Evolutionary conservation across 2,329 filamentous ascomycete genomes (phyloP).

Genomic region (Pyrenophora seminiperda): DNA sequence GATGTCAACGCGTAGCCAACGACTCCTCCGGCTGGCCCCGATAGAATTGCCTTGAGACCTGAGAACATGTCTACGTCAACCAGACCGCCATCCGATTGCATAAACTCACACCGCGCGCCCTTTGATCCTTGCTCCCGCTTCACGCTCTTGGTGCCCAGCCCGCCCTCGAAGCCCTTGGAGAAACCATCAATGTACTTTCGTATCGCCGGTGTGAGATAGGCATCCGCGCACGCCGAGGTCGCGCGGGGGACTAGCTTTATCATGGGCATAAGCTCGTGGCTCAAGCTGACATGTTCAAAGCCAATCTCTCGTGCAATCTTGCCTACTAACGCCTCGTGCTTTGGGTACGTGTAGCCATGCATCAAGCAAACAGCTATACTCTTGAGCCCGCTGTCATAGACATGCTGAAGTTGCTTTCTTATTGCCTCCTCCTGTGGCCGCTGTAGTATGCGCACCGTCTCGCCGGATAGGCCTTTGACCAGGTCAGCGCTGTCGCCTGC

Average conservation of each 20-base stretch:
- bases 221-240: constrained; percentile 78
- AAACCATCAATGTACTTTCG: constrained; percentile 80
- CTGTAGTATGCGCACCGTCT: constrained; percentile 72
- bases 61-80: constrained; percentile 80
- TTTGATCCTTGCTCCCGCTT: constrained; percentile 67
- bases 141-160: constrained; percentile 76
- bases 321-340: constrained; percentile 80
- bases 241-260: constrained; percentile 79
- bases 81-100: constrained; percentile 81
- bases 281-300: constrained; percentile 80
- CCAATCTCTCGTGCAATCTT: constrained; percentile 78
- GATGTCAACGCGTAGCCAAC: constrained; percentile 92
- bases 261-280: constrained; percentile 84
- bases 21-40: constrained; percentile 89
- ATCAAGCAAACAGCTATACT: constrained; percentile 90
- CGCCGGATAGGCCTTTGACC: constrained; percentile 73
- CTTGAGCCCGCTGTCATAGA: constrained; percentile 72
- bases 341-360: constrained; percentile 89
- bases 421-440: constrained; percentile 64
- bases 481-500: constrained; percentile 58
- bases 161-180: constrained; percentile 78
- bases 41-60: constrained; percentile 82
- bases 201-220: constrained; percentile 79
- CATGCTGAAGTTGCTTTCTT: constrained; percentile 64
- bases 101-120: constrained; percentile 87